Evolutionary conservation across 2,329 filamentous ascomycete genomes (phyloP).

Genomic region (Fusarium chlamydosporum): DNA sequence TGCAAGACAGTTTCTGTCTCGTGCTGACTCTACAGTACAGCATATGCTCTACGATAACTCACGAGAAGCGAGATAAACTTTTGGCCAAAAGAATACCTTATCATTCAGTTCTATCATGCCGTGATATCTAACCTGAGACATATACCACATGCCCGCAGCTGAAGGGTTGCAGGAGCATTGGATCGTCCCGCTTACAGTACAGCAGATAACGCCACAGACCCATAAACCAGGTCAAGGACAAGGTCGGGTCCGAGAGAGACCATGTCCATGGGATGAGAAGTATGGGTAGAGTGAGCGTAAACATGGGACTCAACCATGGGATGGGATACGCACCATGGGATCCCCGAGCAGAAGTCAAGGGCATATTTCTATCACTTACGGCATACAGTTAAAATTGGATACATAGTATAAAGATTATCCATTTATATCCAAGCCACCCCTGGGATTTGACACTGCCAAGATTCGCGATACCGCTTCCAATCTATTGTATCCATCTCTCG

Average conservation of each 20-base stretch:
- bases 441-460: conserved; percentile 2
- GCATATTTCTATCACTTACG: not conserved
- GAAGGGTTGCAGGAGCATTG: conserved; percentile 2
- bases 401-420: not conserved
- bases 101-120: conserved; percentile 4
- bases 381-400: not conserved
- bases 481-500: not conserved
- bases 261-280: not conserved
- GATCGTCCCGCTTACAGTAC: conserved; percentile 1
- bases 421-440: conserved; percentile 6
- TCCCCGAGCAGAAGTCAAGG: conserved; percentile 1
- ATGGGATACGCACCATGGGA: conserved; percentile 1
- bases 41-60: conserved; percentile 6
- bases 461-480: conserved; percentile 1
- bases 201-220: conserved; percentile 9
- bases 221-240: conserved; percentile 3
- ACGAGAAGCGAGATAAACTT: not conserved
- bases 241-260: not conserved
- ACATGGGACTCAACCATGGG: not conserved
- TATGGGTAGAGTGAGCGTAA: conserved; percentile 1
- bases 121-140: conserved; percentile 11
- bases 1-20: not conserved
- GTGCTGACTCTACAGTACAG: not conserved
- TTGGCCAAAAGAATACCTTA: not conserved
- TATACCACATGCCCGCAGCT: not conserved